A percentile compares a stretch with the other conserved stretches of the same genome.
Conservation (phyloP, 2,329 filamentous ascomycete species). For the Talaromyces sp. region DNA sequence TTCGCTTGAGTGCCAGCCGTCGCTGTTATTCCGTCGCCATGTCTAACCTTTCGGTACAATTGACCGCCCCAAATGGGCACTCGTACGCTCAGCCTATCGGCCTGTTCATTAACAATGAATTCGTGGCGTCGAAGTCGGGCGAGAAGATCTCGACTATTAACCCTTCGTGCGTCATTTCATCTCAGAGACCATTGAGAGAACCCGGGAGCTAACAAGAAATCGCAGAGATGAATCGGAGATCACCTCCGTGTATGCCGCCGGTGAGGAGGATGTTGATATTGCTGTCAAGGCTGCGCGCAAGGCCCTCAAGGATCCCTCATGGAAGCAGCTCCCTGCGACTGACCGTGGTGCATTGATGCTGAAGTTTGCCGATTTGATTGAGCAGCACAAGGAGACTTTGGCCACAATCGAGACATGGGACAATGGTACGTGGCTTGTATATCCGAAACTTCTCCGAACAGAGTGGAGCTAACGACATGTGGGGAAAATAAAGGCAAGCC, state of each 20-base stretch:
- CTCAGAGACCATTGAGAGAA: not conserved
- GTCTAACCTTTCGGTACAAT: constrained; percentile 51
- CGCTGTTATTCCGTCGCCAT: constrained; percentile 37
- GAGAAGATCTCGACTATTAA: constrained; percentile 69
- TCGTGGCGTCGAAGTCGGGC: constrained; percentile 67
- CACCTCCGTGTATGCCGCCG: constrained; percentile 66
- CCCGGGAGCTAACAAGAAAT: constrained; percentile 15
- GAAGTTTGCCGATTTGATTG: constrained; percentile 70
- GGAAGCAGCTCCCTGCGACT: constrained; percentile 46
- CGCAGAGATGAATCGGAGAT: constrained; percentile 68
- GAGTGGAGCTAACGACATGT: not conserved
- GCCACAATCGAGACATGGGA: constrained; percentile 76
- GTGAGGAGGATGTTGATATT: constrained; percentile 36
- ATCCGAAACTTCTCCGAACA: not conserved
- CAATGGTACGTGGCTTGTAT: constrained; percentile 63
- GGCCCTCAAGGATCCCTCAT: constrained; percentile 39
- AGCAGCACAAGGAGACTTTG: constrained; percentile 63
- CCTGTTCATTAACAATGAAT: constrained; percentile 84
- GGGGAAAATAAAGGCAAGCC: constrained; percentile 38
- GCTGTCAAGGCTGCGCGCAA: constrained; percentile 39
- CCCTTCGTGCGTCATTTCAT: constrained; percentile 53
- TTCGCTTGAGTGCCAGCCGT: constrained; percentile 7
- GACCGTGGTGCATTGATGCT: constrained; percentile 69
- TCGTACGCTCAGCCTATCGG: constrained; percentile 73
- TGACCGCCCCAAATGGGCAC: constrained; percentile 75